Evolutionary conservation across 2,329 filamentous ascomycete species (phyloP).

Genomic region (Tolypocladium tropicale): DNA sequence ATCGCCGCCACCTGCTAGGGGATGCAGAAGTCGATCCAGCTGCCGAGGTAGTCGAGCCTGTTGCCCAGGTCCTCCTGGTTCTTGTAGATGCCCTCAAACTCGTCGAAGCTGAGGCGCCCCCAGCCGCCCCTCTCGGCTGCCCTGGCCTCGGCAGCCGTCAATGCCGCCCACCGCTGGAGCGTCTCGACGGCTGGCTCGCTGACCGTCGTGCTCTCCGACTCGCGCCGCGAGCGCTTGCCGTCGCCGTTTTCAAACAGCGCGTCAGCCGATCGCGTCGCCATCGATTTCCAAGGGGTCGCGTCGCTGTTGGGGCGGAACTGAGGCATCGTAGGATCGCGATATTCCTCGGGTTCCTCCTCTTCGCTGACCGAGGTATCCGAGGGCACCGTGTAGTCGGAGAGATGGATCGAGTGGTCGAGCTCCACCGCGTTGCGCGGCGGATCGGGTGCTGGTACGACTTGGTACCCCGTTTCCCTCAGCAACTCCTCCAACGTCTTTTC

Average conservation of each 20-base stretch:
- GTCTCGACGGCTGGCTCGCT: constrained; percentile 17
- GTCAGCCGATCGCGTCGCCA: not conserved
- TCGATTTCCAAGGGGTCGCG: constrained; percentile 6
- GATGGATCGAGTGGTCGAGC: constrained; percentile 15
- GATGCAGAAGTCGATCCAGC: constrained; percentile 80
- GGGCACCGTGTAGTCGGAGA: constrained; percentile 2
- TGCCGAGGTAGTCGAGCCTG: constrained; percentile 70
- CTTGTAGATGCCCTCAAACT: constrained; percentile 70
- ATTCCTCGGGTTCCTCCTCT: constrained; percentile 11
- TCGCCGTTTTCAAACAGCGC: not conserved
- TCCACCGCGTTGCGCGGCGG: constrained; percentile 22
- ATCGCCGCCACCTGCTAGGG: constrained; percentile 28
- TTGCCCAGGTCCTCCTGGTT: constrained; percentile 51
- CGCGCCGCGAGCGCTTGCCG: not conserved
- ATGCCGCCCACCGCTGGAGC: constrained; percentile 38
- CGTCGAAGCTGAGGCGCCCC: constrained; percentile 65
- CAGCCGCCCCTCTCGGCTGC: constrained; percentile 65
- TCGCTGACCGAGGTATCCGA: constrained; percentile 3
- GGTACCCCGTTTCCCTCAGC: constrained; percentile 33
- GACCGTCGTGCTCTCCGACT: not conserved
- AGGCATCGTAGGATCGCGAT: constrained; percentile 54
- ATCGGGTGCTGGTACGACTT: constrained; percentile 24
- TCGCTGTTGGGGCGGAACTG: constrained; percentile 54
- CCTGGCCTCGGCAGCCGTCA: constrained; percentile 58
- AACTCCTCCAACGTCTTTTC: constrained; percentile 24